Base-by-base conservation (phyloP, 2,329 filamentous ascomycete species). In the Hysterium pulicare region DNA sequence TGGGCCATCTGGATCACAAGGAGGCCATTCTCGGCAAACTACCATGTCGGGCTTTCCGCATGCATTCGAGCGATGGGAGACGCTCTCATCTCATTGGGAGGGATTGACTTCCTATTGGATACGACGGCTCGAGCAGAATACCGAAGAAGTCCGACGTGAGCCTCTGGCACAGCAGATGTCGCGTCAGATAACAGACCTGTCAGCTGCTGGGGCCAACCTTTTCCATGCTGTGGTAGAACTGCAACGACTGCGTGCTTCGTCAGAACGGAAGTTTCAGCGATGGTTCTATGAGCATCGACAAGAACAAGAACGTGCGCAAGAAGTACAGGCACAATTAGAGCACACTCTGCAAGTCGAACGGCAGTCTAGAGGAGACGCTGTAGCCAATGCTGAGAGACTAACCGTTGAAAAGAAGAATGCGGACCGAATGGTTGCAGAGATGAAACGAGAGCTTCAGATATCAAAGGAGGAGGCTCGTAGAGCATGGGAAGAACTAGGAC, bases 91-190 rank as follows among this genome's bases (percentile, higher is more conserved):
- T 5, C 91, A 97, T 57, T 98, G 93, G 93, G 93, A 98, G 66
- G 93, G 93, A 4, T 76, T 98, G 45, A 97, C 93, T 0, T 91
- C 89, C 45, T 97, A 95, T 69, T 98, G 93, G 91, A 93, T 98
- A 51, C 86, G 89, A 35, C 84, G 90, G 54, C 75, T 98, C 6
- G 88, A 98, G 68, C 83, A 93, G 62, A 95, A 95, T 61, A 86
- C 87, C 21, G 84, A 90, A 41, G 90, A 95, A 51, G 79, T 95
- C 30, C 83, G 86, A 50, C 77, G 83, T 10, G 87, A 94, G 53
- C 87, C 91, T 0, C 72, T 97, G 20, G 90, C 85, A 35, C 83
- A 90, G 46, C 90, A 96, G 60, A 81, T 97, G 58, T 88, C 90
- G 9, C 84, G 93, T 23, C 93, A 98, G 64, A 91, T 98, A 40